phyloP scores from a whole-genome alignment of 2,329 filamentous ascomycete genomes.

The Fusarium palustre region DNA sequence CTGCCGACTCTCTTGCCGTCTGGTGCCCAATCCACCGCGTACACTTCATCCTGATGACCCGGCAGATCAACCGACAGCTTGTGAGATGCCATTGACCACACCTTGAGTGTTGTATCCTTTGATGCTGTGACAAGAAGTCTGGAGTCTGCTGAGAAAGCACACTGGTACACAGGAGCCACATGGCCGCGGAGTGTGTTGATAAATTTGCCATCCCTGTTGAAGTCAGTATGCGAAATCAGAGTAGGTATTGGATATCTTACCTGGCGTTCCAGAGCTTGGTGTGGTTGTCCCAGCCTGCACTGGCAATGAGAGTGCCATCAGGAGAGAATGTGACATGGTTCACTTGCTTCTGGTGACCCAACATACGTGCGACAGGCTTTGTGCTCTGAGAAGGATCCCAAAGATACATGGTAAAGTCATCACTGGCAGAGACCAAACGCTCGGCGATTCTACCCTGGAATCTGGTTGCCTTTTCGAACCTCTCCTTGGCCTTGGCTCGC shows the following conservation, averaged over 20 bases:
- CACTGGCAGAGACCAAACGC: constrained; percentile 87
- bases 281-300: constrained; percentile 92
- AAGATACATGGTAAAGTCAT: constrained; percentile 96
- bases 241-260: constrained; percentile 54
- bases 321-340: constrained; percentile 96
- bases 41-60: constrained; percentile 92
- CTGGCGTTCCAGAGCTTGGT: constrained; percentile 90
- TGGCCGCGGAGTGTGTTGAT: constrained; percentile 89
- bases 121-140: constrained; percentile 87
- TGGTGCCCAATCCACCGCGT: constrained; percentile 93
- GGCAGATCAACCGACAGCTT: constrained; percentile 86
- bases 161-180: constrained; percentile 90
- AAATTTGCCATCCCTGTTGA: constrained; percentile 74
- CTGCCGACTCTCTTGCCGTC: constrained; percentile 90
- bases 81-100: constrained; percentile 89
- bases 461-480: constrained; percentile 87
- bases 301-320: constrained; percentile 88
- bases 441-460: constrained; percentile 83
- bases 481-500: constrained; percentile 78
- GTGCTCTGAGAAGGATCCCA: constrained; percentile 85
- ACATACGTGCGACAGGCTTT: constrained; percentile 87
- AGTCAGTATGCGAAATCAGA: constrained; percentile 28
- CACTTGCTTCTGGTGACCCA: constrained; percentile 97
- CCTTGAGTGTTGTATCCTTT: constrained; percentile 93
- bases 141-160: constrained; percentile 91